These are phyloP conservation scores for Globisporangium alternatum DNA, from an alignment of 352 stramenopile species.

Conservation along the genomic window DNA sequence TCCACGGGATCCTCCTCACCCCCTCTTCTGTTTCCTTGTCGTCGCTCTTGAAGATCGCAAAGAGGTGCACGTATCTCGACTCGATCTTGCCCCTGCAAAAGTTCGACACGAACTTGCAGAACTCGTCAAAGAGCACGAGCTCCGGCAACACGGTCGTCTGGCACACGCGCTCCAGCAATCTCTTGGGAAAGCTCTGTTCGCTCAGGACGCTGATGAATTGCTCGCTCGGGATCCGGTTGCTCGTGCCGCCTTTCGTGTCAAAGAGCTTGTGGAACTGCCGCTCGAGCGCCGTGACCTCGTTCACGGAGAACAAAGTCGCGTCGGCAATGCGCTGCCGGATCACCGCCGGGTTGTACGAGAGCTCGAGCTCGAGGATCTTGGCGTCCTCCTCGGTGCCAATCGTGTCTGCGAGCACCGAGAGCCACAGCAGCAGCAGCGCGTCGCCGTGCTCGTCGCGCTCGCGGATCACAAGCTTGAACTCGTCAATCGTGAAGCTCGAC, in stretches of 20 bases:
- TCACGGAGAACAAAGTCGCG: constrained; percentile 63
- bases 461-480: constrained; percentile 60
- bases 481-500: constrained; percentile 42
- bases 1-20: constrained; percentile 27
- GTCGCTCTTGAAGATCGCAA: constrained; percentile 53
- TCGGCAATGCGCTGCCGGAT: constrained; percentile 78
- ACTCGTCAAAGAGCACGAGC: constrained; percentile 77
- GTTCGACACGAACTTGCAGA: constrained; percentile 76
- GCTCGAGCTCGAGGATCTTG: constrained; percentile 69
- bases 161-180: constrained; percentile 48
- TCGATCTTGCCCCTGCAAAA: constrained; percentile 57
- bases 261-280: constrained; percentile 79
- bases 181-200: constrained; percentile 37
- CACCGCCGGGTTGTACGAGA: constrained; percentile 75
- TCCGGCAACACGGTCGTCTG: constrained; percentile 35
- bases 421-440: constrained; percentile 60
- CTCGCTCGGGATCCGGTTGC: constrained; percentile 52
- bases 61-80: constrained; percentile 43
- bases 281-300: constrained; percentile 72
- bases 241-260: constrained; percentile 66
- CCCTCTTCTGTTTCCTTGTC: background rate
- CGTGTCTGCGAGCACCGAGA: constrained; percentile 55
- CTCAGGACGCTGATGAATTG: constrained; percentile 61
- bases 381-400: constrained; percentile 70
- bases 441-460: constrained; percentile 52